Conservation (phyloP, 192 early-diverging fungal species). For the Anaeromyces robustus region DNA sequence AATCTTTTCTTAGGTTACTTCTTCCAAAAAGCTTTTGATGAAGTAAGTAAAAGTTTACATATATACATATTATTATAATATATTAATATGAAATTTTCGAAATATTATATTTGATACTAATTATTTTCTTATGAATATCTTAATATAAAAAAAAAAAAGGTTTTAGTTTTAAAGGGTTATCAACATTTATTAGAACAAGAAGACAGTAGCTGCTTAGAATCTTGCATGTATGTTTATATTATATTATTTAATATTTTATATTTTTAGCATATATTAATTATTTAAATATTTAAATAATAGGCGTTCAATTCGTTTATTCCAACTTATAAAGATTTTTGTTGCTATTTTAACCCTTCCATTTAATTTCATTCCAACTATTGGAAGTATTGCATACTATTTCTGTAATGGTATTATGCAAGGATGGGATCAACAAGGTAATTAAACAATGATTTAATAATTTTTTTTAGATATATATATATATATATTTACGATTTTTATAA, state of each 20-base stretch:
- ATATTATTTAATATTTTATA: background rate
- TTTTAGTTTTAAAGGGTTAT: background rate
- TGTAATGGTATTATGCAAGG: background rate
- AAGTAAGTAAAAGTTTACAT: background rate
- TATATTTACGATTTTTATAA: no score
- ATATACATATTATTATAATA: no score
- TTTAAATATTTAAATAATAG: background rate
- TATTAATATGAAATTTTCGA: no score
- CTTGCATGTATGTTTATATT: background rate
- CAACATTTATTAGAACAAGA: background rate
- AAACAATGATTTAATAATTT: no score
- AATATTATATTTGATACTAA: no score
- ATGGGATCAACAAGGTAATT: background rate
- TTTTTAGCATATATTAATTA: background rate
- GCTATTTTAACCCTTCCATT: background rate
- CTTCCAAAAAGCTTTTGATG: background rate
- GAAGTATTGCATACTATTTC: background rate
- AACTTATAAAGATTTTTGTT: background rate
- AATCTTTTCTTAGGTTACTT: background rate
- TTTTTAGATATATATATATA: no score
- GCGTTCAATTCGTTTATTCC: background rate
- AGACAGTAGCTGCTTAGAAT: background rate
- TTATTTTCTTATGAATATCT: no score
- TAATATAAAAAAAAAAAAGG: background rate
- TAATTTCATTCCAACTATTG: background rate